A percentile compares a stretch with the other conserved stretches of the same genome.
Evolutionary conservation across 75 land plant genomes (phyloP).

Genomic region (Selaginella moellendorffii): DNA sequence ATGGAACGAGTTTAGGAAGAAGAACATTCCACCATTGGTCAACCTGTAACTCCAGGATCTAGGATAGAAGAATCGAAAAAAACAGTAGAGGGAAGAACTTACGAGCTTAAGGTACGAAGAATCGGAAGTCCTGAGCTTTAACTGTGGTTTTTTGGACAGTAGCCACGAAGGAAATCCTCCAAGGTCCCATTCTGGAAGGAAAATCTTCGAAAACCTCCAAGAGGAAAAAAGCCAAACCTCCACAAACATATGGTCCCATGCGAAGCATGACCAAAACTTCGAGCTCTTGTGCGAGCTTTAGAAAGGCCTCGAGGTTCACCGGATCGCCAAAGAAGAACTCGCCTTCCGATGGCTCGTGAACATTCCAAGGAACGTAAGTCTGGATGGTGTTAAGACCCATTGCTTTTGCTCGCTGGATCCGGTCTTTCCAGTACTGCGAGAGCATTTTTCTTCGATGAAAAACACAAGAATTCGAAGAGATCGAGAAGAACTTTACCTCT

Average conservation of each 20-base stretch:
- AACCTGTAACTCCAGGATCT: constrained; percentile 64
- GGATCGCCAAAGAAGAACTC: constrained; percentile 39
- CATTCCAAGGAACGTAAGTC: constrained; percentile 92
- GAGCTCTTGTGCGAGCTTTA: constrained; percentile 58
- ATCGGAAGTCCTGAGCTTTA: constrained; percentile 70
- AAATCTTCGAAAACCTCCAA: not conserved
- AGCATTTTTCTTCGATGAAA: no score
- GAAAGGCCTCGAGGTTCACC: constrained; percentile 56
- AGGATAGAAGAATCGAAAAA: not conserved
- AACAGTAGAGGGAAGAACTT: no score
- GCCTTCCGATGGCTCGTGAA: constrained; percentile 68
- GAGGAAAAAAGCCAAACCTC: constrained; percentile 33
- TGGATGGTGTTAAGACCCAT: constrained; percentile 87
- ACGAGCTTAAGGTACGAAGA: constrained; percentile 47
- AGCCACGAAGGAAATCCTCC: constrained; percentile 96
- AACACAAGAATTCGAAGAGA: not conserved
- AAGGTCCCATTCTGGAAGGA: constrained; percentile 77
- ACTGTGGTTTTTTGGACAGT: constrained; percentile 41
- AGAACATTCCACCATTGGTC: constrained; percentile 73
- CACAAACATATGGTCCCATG: constrained; percentile 88
- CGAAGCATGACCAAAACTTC: constrained; percentile 86
- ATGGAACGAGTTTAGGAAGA: constrained; percentile 56
- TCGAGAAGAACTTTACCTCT: constrained; percentile 31
- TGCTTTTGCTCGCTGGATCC: constrained; percentile 69
- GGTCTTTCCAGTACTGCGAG: constrained; percentile 94